A percentile compares a stretch with the other conserved stretches of the same genome.
Conservation (phyloP, 768 basidiomycete genomes). For the Suillus subalutaceus region DNA sequence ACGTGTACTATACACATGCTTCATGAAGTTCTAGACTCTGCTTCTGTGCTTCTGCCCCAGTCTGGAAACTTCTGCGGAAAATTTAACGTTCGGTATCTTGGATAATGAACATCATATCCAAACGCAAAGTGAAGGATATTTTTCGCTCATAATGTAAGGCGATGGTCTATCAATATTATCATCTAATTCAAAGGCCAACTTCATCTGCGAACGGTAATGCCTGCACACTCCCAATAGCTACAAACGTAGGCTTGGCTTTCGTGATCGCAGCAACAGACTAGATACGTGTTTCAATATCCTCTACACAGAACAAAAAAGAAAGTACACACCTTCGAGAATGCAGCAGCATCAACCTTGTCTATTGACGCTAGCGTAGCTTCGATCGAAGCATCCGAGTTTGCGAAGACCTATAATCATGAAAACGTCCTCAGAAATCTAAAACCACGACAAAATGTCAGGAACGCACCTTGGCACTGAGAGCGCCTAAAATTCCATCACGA, state of each 20-base stretch:
- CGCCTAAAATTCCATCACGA: slow-evolving; percentile 63
- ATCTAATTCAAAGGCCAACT: slow-evolving; percentile 62
- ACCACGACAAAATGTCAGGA: background rate
- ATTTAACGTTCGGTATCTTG: background rate
- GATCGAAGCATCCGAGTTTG: slow-evolving; percentile 55
- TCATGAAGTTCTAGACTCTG: background rate
- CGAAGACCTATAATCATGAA: slow-evolving; percentile 53
- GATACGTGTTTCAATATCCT: slow-evolving; percentile 4
- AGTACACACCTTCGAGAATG: slow-evolving; percentile 68
- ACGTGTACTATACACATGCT: background rate
- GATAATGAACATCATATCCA: background rate
- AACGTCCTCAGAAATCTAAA: background rate
- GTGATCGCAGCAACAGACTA: slow-evolving; percentile 70
- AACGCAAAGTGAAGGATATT: slow-evolving; percentile 4
- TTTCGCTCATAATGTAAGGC: slow-evolving; percentile 7
- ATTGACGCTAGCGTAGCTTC: slow-evolving; percentile 67
- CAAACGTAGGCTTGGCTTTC: slow-evolving; percentile 81
- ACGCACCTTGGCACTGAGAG: slow-evolving; percentile 68
- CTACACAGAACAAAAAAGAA: background rate
- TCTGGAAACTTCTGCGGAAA: background rate
- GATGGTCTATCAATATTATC: slow-evolving; percentile 5
- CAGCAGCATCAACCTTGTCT: slow-evolving; percentile 66
- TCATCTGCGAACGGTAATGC: slow-evolving; percentile 84
- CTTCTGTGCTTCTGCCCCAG: background rate
- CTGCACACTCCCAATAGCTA: slow-evolving; percentile 80